These are phyloP conservation scores for Brassica cretica DNA, from an alignment of 345 rosid genomes.

Conservation along the genomic window DNA sequence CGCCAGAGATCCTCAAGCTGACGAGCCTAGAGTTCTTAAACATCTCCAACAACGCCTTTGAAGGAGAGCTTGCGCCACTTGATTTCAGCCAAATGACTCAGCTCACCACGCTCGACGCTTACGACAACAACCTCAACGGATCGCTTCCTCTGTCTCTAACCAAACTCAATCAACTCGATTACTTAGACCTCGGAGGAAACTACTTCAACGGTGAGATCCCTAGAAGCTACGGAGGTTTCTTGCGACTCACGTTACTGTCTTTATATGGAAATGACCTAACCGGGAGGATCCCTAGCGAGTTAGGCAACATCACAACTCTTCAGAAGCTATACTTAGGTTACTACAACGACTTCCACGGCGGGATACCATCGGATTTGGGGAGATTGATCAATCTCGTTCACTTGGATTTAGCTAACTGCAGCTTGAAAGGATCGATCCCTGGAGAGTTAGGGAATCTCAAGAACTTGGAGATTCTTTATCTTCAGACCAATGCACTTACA, in stretches of 20 bases:
- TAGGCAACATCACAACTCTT: conserved; percentile 68
- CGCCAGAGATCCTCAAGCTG: conserved; percentile 46
- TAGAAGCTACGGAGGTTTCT: conserved; percentile 54
- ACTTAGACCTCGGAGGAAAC: conserved; percentile 88
- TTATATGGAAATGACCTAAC: conserved; percentile 76
- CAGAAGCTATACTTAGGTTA: conserved; percentile 68
- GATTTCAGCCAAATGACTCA: conserved; percentile 50
- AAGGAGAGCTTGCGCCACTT: conserved; percentile 53
- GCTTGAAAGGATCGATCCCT: conserved; percentile 71
- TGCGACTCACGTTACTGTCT: conserved; percentile 60
- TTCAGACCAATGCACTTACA: conserved; percentile 69
- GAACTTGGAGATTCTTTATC: conserved; percentile 62
- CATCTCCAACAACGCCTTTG: conserved; percentile 68
- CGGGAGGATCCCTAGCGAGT: conserved; percentile 67
- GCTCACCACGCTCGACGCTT: conserved; percentile 64
- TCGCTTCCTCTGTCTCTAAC: conserved; percentile 60
- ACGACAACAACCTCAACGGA: conserved; percentile 77
- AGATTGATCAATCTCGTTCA: conserved; percentile 58
- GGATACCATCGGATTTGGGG: conserved; percentile 76
- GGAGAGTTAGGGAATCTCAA: conserved; percentile 61
- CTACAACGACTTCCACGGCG: conserved; percentile 69
- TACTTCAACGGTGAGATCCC: conserved; percentile 77
- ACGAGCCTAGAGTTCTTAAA: conserved; percentile 57
- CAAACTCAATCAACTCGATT: conserved; percentile 47
- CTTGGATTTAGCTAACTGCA: conserved; percentile 76